phyloP scores from a whole-genome alignment of 208 protist genomes.

The Spongospora subterranea region DNA sequence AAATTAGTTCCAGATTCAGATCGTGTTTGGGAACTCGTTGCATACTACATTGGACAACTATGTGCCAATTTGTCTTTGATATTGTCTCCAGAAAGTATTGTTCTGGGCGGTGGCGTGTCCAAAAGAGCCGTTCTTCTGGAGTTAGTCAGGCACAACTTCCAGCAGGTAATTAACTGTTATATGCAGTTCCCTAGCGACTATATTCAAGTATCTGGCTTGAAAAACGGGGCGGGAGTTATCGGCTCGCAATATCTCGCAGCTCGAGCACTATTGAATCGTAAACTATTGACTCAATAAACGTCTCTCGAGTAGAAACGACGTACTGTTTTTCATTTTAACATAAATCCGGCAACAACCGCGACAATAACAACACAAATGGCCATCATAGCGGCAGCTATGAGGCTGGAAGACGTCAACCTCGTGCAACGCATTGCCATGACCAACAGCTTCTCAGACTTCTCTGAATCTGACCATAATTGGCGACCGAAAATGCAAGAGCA shows the following conservation, averaged over 20 bases:
- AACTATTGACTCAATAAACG: background rate
- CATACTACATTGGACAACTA: slow-evolving; percentile 59
- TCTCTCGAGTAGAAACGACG: background rate
- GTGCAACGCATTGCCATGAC: background rate
- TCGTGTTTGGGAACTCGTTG: slow-evolving; percentile 71
- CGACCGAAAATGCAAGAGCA: too few species aligned
- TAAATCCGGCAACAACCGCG: background rate
- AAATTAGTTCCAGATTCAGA: slow-evolving; percentile 70
- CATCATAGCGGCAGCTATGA: background rate
- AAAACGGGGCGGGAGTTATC: slow-evolving; percentile 27
- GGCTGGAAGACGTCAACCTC: background rate
- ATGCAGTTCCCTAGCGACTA: background rate
- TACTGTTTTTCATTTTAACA: too few species aligned
- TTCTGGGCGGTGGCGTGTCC: slow-evolving; percentile 61
- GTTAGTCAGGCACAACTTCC: background rate
- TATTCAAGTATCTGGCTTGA: background rate
- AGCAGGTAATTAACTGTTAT: background rate
- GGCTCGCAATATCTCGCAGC: background rate
- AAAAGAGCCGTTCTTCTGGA: background rate
- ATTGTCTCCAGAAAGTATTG: slow-evolving; percentile 55
- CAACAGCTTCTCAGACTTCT: background rate
- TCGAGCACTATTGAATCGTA: background rate
- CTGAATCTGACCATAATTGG: too few species aligned
- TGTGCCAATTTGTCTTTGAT: slow-evolving; percentile 42
- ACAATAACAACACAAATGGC: background rate